These are phyloP conservation scores for Trichoderma gracile DNA, from an alignment of 2,329 filamentous ascomycete species.

Conservation along the genomic window DNA sequence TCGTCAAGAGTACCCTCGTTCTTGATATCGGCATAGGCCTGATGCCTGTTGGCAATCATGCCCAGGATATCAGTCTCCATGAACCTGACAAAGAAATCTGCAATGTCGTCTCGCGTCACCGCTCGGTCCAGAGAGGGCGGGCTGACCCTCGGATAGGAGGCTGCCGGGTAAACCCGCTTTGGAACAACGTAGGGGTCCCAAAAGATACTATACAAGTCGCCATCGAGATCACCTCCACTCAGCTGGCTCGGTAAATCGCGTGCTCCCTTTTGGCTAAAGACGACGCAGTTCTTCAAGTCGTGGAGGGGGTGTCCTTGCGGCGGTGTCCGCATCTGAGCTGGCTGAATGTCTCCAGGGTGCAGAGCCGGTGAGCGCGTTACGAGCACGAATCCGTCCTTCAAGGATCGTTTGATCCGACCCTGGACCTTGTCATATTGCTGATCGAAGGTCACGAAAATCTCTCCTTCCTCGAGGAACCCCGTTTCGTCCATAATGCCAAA, in stretches of 20 bases:
- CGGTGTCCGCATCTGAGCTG: constrained; percentile 63
- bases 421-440: constrained; percentile 33
- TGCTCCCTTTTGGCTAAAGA: constrained; percentile 70
- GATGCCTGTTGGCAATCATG: constrained; percentile 64
- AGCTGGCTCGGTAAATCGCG: constrained; percentile 78
- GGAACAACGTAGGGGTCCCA: constrained; percentile 62
- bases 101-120: constrained; percentile 68
- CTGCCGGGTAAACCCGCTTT: constrained; percentile 51
- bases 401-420: constrained; percentile 33
- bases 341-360: constrained; percentile 78
- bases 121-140: constrained; percentile 60
- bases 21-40: constrained; percentile 63
- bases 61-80: constrained; percentile 69
- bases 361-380: constrained; percentile 79
- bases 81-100: constrained; percentile 77
- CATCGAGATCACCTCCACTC: constrained; percentile 80
- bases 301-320: constrained; percentile 59
- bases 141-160: constrained; percentile 65
- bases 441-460: constrained; percentile 67
- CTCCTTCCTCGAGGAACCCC: constrained; percentile 61
- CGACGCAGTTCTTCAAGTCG: constrained; percentile 69
- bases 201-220: constrained; percentile 79
- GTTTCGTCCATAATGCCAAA: constrained; percentile 87
- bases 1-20: constrained; percentile 51
- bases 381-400: constrained; percentile 51